Evolutionary conservation across 2,329 filamentous ascomycete species (phyloP).

Genomic region (Xylaria sp.): DNA sequence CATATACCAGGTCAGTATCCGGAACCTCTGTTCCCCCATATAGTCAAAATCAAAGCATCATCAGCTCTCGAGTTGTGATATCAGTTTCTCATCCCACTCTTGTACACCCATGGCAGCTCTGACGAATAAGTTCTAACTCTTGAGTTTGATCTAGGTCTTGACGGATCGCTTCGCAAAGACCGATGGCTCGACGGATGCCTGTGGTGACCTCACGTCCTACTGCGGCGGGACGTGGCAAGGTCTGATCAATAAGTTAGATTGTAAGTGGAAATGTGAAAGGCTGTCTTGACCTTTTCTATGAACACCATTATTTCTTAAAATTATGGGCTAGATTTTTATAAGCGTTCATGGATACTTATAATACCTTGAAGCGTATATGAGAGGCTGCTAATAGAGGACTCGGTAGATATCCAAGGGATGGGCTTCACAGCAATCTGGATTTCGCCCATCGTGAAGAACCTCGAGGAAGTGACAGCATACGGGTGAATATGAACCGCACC

Average conservation of each 20-base stretch:
- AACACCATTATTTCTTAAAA: too few species aligned
- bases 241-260: constrained; percentile 61
- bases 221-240: constrained; percentile 65
- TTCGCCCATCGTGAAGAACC: constrained; percentile 52
- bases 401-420: constrained; percentile 57
- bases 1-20: constrained; percentile 50
- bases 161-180: constrained; percentile 58
- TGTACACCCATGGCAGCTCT: too few species aligned
- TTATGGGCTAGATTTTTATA: background rate
- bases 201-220: constrained; percentile 48
- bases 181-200: constrained; percentile 43
- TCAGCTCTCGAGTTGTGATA: too few species aligned
- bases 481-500: background rate
- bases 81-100: too few species aligned
- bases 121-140: too few species aligned
- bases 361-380: background rate
- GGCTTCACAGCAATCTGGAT: constrained; percentile 63
- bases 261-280: background rate
- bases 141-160: too few species aligned
- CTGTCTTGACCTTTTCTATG: background rate
- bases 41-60: too few species aligned
- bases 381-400: background rate
- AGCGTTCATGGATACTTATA: background rate
- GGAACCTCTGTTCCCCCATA: too few species aligned
- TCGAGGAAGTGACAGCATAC: background rate